These are phyloP conservation scores for Sechiopsis laciniata DNA, from an alignment of 306 rosid genomes.

Conservation along the genomic window DNA sequence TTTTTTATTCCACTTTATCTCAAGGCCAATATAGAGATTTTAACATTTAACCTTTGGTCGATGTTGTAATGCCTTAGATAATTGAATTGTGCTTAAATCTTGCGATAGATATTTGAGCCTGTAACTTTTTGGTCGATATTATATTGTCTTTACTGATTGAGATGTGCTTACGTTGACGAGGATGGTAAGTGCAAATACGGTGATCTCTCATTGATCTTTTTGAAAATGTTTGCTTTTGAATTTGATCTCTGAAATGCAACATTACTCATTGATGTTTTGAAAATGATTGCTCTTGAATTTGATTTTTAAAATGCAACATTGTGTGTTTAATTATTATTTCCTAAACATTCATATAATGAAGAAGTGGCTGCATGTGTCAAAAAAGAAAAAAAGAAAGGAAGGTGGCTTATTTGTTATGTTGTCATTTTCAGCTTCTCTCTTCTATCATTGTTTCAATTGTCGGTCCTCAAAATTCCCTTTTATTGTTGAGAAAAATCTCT, in stretches of 20 bases:
- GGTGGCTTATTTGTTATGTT: background rate
- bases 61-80: no score
- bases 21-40: no score
- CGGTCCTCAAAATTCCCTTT: background rate
- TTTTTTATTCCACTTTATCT: no score
- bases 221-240: background rate
- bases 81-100: no score
- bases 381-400: background rate
- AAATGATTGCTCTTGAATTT: background rate
- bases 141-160: no score
- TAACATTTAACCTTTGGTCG: no score
- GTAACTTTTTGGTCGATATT: no score
- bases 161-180: no score
- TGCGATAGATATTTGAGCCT: no score
- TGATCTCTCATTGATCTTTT: background rate
- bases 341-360: background rate
- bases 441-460: constrained; percentile 4
- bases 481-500: background rate
- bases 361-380: no score
- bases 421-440: constrained; percentile 10
- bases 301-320: background rate
- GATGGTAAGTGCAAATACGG: no score
- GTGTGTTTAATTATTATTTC: background rate
- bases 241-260: background rate
- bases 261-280: background rate